Base-by-base conservation (phyloP, 495 filamentous ascomycete species). In the Xylaria bambusicola region DNA sequence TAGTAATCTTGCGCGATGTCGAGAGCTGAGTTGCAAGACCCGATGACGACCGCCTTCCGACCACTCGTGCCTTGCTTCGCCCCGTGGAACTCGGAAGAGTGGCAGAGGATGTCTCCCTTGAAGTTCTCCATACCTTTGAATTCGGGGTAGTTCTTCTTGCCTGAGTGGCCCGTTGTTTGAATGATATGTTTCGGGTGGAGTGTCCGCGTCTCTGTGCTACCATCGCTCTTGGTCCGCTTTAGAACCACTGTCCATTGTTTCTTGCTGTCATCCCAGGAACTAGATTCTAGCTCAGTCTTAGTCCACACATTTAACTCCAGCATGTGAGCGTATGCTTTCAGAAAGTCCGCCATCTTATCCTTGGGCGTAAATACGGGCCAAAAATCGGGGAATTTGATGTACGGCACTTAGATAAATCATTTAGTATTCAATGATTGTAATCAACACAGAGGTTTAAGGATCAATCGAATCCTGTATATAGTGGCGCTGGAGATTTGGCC, bases 1-100 rank as follows among this genome's bases (percentile, higher is more conserved):
- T 85, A 86, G 66, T 80, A 93, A 63, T 93, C 87, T 67, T 93
- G 89, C 29, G 88, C 86, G 61, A 95, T 95, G 67, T 95, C 91
- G 63, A 93, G 86, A 10, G 80, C 84, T 1, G 88, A 92, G 67
- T 93, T 94, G 71, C 91, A 91, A 27, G 84, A 86, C 4, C 91
- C 91, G 6, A 96, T 80, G 0, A 96, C 83, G 18, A 94, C 72
- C 1, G 84, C 91, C 62, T 86, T 88, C 66, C 86, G 90, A 1
- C 82, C 83, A 20, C 71, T 69, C 0, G 74, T 71, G 31, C 76
- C 53, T 7, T 71, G 36, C 20, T 77, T 76, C 10, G 87, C 84
- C 5, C 86, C 86, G 0, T 77, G 68, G 66, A 89, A 90, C 29
- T 89, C 80, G 12, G 86, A 86, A 27, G 86, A 90, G 65, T 94